Base-by-base conservation (phyloP, 306 rosid species). In the Arachis stenosperma region DNA sequence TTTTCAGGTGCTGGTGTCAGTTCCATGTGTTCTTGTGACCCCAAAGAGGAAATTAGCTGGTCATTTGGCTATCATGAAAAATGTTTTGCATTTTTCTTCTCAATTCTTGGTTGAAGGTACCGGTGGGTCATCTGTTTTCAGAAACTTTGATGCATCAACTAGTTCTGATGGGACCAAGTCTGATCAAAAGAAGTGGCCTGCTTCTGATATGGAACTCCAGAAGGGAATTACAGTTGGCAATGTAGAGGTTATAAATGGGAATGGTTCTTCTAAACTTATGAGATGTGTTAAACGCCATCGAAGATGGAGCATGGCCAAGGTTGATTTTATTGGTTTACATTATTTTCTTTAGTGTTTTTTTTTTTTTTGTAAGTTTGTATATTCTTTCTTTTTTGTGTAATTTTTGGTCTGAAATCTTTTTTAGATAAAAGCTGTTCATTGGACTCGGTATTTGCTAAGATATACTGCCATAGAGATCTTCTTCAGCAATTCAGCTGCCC, bases 381-480 rank as follows among this genome's bases (percentile, higher is more conserved):
- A 42, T 7, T 6, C 9, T 42, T 42, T 47, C 48, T n/a, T 65
- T 36, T 55, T 12, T 12, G 13, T 63, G 69, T 56, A 48, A 40
- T 80, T 52, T 74, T 71, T 65, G 46, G 46, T 78, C 72, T 82
- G 48, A 67, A 74, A 72, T 67, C 70, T 69, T 55, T 61, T 79
- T 67, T 72, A 94, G 98, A 83, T 94, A 74, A 94, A 89, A 83
- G 87, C 97, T 73, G 97, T 94, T 68, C 88, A 86, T 72, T 91
- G 94, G 96, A 94, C 96, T 11, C 94, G 98, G 57, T 87, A 94
- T 88, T 84, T 94, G 90, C 92, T 94, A 67, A 86, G 97, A 81
- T 91, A 89, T 80, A 89, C 92, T 37, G 98, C 98, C 14, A 86
- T 94, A 71, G 98, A 94, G 86, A 82, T 91, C 74, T 91, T 91